phyloP scores from a whole-genome alignment of 2,329 filamentous ascomycete species.

The Neopestalotiopsis clavispora region DNA sequence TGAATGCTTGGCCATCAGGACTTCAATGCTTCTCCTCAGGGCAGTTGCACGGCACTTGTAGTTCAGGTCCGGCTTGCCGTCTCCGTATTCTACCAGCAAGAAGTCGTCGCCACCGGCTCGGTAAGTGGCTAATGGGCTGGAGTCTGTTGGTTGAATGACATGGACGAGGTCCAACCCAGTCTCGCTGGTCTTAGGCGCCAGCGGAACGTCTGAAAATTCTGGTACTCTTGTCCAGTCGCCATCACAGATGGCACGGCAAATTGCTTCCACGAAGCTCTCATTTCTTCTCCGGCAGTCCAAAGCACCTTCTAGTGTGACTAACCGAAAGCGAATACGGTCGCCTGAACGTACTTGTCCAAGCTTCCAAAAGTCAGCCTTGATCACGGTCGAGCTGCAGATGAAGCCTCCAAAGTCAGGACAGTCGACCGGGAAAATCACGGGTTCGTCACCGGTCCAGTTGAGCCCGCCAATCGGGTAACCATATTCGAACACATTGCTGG shows the following conservation, averaged over 20 bases:
- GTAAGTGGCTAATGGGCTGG: conserved; percentile 45
- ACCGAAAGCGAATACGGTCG: conserved; percentile 54
- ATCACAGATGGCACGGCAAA: neutral
- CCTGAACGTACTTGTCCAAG: conserved; percentile 66
- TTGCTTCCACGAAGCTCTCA: neutral
- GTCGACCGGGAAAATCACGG: conserved; percentile 64
- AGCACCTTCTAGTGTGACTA: conserved; percentile 57
- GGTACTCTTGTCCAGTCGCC: neutral
- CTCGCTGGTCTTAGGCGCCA: neutral
- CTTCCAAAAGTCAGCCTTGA: conserved; percentile 64
- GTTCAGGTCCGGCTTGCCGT: conserved; percentile 60
- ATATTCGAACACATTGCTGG: conserved; percentile 63
- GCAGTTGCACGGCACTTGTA: conserved; percentile 60
- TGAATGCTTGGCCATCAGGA: conserved; percentile 32
- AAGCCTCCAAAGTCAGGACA: conserved; percentile 67
- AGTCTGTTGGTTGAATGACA: conserved; percentile 34
- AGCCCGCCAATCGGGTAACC: conserved; percentile 63
- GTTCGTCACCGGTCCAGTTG: conserved; percentile 66
- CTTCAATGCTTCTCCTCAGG: conserved; percentile 49
- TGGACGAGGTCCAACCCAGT: conserved; percentile 17
- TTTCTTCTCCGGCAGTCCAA: conserved; percentile 34
- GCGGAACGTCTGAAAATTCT: neutral
- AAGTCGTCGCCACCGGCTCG: conserved; percentile 53
- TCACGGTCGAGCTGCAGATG: conserved; percentile 58
- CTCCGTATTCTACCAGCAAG: conserved; percentile 62